These are phyloP conservation scores for Penicillium decumbens DNA, from an alignment of 2,329 filamentous ascomycete genomes.

Conservation along the genomic window DNA sequence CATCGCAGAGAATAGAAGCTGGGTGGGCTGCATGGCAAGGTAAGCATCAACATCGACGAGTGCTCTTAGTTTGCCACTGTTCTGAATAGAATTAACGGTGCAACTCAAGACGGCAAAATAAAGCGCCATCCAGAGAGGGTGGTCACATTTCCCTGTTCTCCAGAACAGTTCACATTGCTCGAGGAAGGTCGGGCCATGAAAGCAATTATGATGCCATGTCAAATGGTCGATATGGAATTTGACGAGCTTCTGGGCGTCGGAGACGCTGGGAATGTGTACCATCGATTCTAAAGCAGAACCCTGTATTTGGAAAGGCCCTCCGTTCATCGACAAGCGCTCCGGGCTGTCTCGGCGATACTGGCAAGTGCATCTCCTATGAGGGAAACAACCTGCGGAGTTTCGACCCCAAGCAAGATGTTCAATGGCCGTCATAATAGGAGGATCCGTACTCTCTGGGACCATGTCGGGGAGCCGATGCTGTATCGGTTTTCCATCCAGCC, in stretches of 20 bases:
- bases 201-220: conserved; percentile 25
- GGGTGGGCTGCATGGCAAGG: conserved; percentile 19
- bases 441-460: conserved; percentile 16
- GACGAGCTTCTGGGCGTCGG: conserved; percentile 20
- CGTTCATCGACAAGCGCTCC: conserved; percentile 12
- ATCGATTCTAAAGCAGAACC: conserved; percentile 8
- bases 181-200: conserved; percentile 25
- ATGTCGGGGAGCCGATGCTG: conserved; percentile 7
- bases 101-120: conserved; percentile 24
- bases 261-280: conserved; percentile 7
- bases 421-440: conserved; percentile 31
- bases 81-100: conserved; percentile 24
- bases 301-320: conserved; percentile 9
- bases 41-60: conserved; percentile 18
- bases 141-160: conserved; percentile 21
- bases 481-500: conserved; percentile 3
- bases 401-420: conserved; percentile 40
- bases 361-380: conserved; percentile 31
- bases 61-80: conserved; percentile 19
- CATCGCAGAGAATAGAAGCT: conserved; percentile 32
- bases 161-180: conserved; percentile 26
- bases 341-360: conserved; percentile 21
- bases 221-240: conserved; percentile 23
- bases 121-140: conserved; percentile 25
- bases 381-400: conserved; percentile 33